A percentile compares a stretch with the other conserved stretches of the same genome.
Conservation (phyloP, 305 asterid species). For the Ajuga reptans region DNA sequence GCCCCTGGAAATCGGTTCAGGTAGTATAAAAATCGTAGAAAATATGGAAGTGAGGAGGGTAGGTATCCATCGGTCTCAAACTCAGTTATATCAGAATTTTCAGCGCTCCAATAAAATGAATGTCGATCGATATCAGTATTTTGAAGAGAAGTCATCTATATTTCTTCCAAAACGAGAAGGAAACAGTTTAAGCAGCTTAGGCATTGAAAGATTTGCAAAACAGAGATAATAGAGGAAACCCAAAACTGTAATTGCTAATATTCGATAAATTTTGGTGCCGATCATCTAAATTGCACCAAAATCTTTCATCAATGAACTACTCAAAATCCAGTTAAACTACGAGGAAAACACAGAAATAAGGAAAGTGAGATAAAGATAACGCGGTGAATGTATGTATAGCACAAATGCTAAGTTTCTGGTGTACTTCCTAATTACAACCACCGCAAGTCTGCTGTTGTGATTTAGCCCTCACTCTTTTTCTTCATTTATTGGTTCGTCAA, state of each 20-base stretch:
- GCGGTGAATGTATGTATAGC: neutral
- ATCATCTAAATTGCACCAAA: neutral
- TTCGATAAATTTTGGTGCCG: neutral
- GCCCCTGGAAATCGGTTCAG: neutral
- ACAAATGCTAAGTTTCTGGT: neutral
- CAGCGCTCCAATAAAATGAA: neutral
- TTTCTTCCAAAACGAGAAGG: neutral
- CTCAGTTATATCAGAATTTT: neutral
- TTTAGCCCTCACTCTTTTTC: neutral
- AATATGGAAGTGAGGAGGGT: no score
- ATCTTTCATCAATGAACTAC: neutral
- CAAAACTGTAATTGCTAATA: neutral
- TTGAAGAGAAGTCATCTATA: neutral
- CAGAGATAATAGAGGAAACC: neutral
- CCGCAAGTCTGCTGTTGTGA: neutral
- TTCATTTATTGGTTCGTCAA: neutral
- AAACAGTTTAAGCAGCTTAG: neutral
- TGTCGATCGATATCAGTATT: neutral
- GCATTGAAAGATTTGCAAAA: neutral
- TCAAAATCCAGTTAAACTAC: neutral
- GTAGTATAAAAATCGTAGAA: neutral
- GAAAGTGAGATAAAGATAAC: neutral
- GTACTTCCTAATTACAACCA: neutral
- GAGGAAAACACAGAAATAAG: neutral
- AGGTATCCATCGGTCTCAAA: no score